Conservation (phyloP, 202 grass and related monocot genomes). For the Dendrocalamus latiflorus region DNA sequence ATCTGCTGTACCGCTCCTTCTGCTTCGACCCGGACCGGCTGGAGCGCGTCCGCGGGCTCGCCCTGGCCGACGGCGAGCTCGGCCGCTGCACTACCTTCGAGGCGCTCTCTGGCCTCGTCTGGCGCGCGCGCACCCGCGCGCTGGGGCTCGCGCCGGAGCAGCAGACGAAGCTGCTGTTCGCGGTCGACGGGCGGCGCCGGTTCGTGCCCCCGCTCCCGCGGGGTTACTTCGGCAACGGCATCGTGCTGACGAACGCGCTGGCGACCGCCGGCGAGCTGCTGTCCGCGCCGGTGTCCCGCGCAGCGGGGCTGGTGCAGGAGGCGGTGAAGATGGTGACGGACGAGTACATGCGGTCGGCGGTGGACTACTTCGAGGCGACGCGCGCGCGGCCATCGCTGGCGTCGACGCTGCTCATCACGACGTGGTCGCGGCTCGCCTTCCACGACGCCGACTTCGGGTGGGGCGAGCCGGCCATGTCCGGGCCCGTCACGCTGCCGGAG, state of each 20-base stretch:
- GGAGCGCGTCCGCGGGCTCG: conserved; percentile 29
- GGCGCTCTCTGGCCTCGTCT: conserved; percentile 53
- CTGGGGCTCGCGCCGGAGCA: conserved; percentile 44
- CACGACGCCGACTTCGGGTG: conserved; percentile 61
- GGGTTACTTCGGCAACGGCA: conserved; percentile 69
- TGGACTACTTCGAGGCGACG: conserved; percentile 78
- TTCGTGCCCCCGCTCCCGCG: conserved; percentile 35
- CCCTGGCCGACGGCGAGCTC: no score
- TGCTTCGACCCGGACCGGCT: conserved; percentile 51
- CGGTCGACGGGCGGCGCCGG: conserved; percentile 48
- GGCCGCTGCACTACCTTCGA: conserved; percentile 67
- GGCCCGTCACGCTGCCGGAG: conserved; percentile 67
- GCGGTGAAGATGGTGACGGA: conserved; percentile 59
- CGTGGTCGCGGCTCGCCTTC: conserved; percentile 65
- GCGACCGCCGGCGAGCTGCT: conserved; percentile 47
- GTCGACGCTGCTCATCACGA: conserved; percentile 62
- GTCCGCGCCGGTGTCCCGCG: conserved; percentile 33
- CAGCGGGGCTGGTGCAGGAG: conserved; percentile 42
- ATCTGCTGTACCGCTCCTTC: conserved; percentile 59
- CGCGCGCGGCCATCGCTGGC: conserved; percentile 48
- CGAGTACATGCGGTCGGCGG: conserved; percentile 67
- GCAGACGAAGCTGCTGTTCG: no score
- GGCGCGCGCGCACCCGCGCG: conserved; percentile 45
- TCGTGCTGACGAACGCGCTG: conserved; percentile 52
- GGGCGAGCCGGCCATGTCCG: conserved; percentile 51